Base-by-base conservation (phyloP, 2,329 filamentous ascomycete genomes). In the Bipolaris zeicola region DNA sequence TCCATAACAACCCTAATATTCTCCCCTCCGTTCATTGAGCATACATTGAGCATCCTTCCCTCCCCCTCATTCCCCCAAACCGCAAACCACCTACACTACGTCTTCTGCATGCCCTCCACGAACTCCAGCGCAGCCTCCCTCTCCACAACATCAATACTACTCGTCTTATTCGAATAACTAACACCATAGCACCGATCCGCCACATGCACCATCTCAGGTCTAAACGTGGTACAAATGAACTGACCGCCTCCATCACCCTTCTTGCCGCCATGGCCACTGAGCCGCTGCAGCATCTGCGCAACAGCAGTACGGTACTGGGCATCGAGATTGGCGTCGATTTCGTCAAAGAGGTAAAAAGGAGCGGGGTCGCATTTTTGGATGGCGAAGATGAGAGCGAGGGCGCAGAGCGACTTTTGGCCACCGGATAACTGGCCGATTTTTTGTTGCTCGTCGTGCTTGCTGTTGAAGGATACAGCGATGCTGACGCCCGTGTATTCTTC, bases 151-250 rank as follows among this genome's bases (percentile, higher is more conserved):
- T 95, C 91, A 70, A 99, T 96, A 37, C 87, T 91, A 79, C 91
- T 96, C 64, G 93, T 96, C 84, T 98, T 98, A 77, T 93, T 94
- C 64, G 83, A 67, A 78, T 94, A 98, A 49, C 91, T 92, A 49
- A 99, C 95, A 59, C 95, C 95, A 76, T 99, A 99, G 78, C 94
- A 97, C 80, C 96, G 96, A 80, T 98, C 93, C 3, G 95, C 95
- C 18, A 98, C 92, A 59, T 90, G 86, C 62, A 99, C 85, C 83
- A 99, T 97, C 79, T 99, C 95, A 1, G 95, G 95, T 55, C 95
- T 85, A 86, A 99, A 99, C 2, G 95, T 99, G 3, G 95, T 99
- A 83, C 95, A 98, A 77, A 99, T 99, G 74, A 99, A 99, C 76
- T 99, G 89, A 0, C 87, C 88, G 34, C 81, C 80, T 62, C 80